Conservation (phyloP, 208 protist genomes). For the Acanthamoeba culbertsoni region DNA sequence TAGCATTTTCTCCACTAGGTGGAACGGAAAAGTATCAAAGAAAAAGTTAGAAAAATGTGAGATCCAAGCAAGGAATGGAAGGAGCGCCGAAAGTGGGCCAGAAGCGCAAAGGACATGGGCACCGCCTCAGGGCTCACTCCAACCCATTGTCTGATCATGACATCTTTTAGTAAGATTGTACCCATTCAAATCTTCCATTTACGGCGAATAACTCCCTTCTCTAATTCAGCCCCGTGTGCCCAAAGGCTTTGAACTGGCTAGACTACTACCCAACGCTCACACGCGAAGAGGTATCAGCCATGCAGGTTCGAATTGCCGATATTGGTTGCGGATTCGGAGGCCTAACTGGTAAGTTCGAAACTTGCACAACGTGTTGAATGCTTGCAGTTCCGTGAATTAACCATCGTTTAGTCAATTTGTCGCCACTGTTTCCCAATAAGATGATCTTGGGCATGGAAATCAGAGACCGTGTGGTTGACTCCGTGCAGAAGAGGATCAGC, state of each 20-base stretch:
- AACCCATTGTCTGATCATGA: slow-evolving; percentile 61
- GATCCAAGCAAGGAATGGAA: background rate
- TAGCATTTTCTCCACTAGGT: no score
- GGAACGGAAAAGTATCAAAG: background rate
- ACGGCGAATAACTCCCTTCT: slow-evolving; percentile 3
- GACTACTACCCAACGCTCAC: background rate
- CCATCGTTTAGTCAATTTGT: slow-evolving; percentile 79
- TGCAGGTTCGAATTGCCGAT: slow-evolving; percentile 89
- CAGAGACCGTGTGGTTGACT: slow-evolving; percentile 91
- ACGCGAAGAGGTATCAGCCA: background rate
- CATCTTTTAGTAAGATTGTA: slow-evolving; percentile 49
- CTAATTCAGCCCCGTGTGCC: background rate
- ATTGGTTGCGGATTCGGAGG: slow-evolving; percentile 98
- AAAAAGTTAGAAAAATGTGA: background rate
- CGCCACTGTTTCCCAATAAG: slow-evolving; percentile 90
- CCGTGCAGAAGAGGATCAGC: slow-evolving; percentile 84
- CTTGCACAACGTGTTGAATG: background rate
- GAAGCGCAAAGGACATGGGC: slow-evolving; percentile 13
- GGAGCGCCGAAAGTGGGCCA: background rate
- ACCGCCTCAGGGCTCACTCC: slow-evolving; percentile 44
- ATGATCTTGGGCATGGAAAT: slow-evolving; percentile 97
- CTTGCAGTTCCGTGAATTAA: background rate
- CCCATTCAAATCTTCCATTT: background rate
- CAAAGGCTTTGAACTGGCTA: background rate
- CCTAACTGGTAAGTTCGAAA: slow-evolving; percentile 84